Evolutionary conservation across 345 rosid species (phyloP), one percentile per base, ranked within the genome.

Genomic region (Camelina laxa): DNA sequence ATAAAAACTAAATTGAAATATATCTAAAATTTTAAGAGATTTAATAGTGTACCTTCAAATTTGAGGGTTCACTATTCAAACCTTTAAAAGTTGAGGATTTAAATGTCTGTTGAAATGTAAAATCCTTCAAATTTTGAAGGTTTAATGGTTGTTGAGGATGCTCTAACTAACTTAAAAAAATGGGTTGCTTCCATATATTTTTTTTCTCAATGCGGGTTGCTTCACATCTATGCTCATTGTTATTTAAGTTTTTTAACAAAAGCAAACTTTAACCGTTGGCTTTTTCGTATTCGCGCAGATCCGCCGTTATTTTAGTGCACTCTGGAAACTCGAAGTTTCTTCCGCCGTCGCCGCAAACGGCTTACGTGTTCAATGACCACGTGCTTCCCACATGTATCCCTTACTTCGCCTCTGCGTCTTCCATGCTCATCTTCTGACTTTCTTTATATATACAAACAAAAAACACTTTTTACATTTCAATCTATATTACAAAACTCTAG

Each of bases 371-470:
- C 65, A 62, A 38, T 2, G 44, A 13, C 6, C 65, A 76, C 71
- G 66, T 69, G 80, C 35, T 22, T 54, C 19, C 53, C 75, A 76
- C 80, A 70, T 76, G 80, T 44, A 0, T 62, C 24, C 75, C 60
- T 3, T 45, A 54, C 70, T 76, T 54, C 30, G 7, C 48, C 69
- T 75, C n/a, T 48, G 59, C 39, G 35, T 44, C 50, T 35, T 62
- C 49, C 63, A 68, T 48, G 74, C 47, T 67, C 47, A 38, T 65
- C 22, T 65, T 42, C 49, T 55, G 47, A 17, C 57, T 4, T 55
- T 72, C 22, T 33, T 0, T 60, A 4, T 33, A 33, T 11, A 19
- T 16, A 68, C 53, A 44, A 4, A 12, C 44, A 8, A 49, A 16
- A 49, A 6, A 0, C 12, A 11, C 1, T 10, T 45, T 47, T n/a